Percentiles rank a stretch among this genome's conserved stretches.
Conservation (phyloP, 345 rosid species). For the Citrus cavaleriei region DNA sequence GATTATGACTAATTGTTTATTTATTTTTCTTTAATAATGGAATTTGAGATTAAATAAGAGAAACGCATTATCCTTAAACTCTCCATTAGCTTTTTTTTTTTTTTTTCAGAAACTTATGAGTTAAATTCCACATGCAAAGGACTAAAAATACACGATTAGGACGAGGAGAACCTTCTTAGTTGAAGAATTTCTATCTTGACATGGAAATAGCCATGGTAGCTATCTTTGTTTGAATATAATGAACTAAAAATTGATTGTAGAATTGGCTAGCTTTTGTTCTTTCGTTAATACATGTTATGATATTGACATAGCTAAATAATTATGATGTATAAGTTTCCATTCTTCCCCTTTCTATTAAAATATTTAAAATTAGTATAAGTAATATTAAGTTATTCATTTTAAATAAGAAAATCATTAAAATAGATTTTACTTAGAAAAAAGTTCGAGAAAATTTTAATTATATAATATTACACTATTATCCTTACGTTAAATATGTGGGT, state of each 20-base stretch:
- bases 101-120: background rate
- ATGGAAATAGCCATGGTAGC: background rate
- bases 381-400: too few relatives aligned
- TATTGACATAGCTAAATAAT: background rate
- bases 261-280: too few relatives aligned
- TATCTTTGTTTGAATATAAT: background rate
- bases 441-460: too few relatives aligned
- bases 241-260: too few relatives aligned
- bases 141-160: background rate
- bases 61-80: background rate
- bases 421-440: too few relatives aligned
- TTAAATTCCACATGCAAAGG: background rate
- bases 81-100: background rate
- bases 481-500: too few relatives aligned
- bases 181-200: background rate
- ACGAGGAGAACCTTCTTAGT: background rate
- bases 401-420: too few relatives aligned
- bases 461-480: too few relatives aligned
- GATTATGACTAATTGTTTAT: background rate
- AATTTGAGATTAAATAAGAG: background rate
- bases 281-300: background rate
- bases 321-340: background rate
- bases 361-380: too few relatives aligned
- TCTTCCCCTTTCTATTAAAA: too few relatives aligned
- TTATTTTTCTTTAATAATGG: background rate